Percentiles rank a stretch among this genome's conserved stretches.
These are phyloP conservation scores for Otatea glauca DNA, from an alignment of 176 grass and related monocot species.

Conservation along the genomic window DNA sequence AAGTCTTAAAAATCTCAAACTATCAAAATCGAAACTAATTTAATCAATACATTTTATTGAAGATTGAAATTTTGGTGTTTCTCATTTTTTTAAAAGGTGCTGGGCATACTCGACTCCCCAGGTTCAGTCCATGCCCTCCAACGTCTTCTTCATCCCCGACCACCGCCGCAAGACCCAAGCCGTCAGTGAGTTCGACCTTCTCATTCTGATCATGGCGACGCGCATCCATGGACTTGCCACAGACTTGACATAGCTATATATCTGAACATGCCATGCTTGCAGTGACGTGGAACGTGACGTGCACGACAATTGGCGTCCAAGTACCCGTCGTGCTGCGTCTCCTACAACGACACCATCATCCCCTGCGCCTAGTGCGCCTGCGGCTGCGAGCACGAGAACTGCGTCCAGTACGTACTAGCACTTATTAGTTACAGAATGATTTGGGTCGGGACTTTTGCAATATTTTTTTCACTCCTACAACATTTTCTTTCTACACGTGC, in stretches of 20 bases:
- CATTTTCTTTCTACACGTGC: no score
- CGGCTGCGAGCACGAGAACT: slow-evolving; percentile 89
- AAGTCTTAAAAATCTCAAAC: no score
- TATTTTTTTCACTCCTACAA: no score
- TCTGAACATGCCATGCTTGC: neutral
- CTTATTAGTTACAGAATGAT: neutral
- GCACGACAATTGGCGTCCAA: slow-evolving; percentile 84
- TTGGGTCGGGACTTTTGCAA: no score
- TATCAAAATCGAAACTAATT: no score
- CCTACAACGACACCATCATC: slow-evolving; percentile 91
- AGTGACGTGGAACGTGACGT: slow-evolving; percentile 98
- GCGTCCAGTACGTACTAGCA: slow-evolving; percentile 52
- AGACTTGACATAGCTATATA: neutral
- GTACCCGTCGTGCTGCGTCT: slow-evolving; percentile 89
- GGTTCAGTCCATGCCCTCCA: no score
- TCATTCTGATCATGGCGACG: neutral
- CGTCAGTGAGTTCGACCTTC: slow-evolving; percentile 53
- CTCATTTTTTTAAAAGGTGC: no score
- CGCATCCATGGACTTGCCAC: neutral
- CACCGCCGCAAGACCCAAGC: slow-evolving; percentile 83
- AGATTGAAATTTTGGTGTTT: no score
- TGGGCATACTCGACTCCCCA: no score
- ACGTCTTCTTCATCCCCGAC: slow-evolving; percentile 62
- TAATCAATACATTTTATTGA: no score
- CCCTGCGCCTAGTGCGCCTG: slow-evolving; percentile 83